phyloP scores from a whole-genome alignment of 164 flowering plant genomes.

The Stephania japonica region DNA sequence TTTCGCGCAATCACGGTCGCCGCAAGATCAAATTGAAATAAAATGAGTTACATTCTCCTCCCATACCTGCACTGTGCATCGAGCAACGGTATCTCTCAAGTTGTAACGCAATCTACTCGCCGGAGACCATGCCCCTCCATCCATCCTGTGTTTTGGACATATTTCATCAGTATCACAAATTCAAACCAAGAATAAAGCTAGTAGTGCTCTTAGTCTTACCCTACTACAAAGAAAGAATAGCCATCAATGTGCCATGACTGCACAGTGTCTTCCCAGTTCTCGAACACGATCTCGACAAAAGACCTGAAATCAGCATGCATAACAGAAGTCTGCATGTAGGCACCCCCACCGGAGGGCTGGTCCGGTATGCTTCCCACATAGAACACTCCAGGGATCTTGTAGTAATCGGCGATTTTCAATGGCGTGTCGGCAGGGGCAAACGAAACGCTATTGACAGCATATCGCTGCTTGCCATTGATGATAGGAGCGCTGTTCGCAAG shows the following conservation, averaged over 20 bases:
- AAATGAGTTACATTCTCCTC: too few species aligned
- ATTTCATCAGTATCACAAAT: conserved; percentile 8
- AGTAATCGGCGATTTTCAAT: conserved; percentile 74
- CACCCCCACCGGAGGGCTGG: conserved; percentile 54
- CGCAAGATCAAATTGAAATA: neutral
- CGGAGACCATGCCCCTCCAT: conserved; percentile 77
- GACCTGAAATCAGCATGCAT: conserved; percentile 77
- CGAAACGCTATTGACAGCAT: conserved; percentile 79
- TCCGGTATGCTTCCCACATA: conserved; percentile 58
- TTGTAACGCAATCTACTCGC: conserved; percentile 65
- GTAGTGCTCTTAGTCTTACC: conserved; percentile 34
- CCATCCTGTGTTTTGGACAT: conserved; percentile 51
- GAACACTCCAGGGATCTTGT: conserved; percentile 64
- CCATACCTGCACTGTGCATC: conserved; percentile 74
- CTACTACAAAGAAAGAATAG: conserved; percentile 67
- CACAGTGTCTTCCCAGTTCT: conserved; percentile 58
- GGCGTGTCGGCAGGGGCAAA: conserved; percentile 78
- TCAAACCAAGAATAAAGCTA: neutral
- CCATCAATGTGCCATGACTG: conserved; percentile 91
- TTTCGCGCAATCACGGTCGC: neutral
- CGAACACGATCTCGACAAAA: conserved; percentile 59
- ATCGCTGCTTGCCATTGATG: conserved; percentile 77
- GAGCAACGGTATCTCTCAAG: conserved; percentile 62
- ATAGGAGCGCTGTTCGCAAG: conserved; percentile 60
- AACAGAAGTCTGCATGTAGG: conserved; percentile 70